Conservation (phyloP, 495 filamentous ascomycete genomes). For the Penicillium paradoxum region DNA sequence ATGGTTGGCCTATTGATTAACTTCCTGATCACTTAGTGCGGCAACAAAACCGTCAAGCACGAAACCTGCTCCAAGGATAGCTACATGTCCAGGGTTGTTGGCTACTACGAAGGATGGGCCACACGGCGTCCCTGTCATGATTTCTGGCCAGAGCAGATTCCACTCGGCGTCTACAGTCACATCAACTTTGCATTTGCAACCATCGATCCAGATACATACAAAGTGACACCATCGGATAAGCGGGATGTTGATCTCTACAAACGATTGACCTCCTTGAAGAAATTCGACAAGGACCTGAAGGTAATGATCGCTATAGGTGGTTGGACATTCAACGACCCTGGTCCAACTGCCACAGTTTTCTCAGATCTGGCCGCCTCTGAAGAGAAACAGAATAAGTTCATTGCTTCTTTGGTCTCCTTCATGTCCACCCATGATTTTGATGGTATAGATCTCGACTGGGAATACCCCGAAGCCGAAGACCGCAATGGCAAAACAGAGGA, state of each 20-base stretch:
- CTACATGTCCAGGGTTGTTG: background rate
- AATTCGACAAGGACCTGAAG: conserved; percentile 22
- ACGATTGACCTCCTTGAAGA: conserved; percentile 34
- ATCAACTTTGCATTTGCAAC: conserved; percentile 28
- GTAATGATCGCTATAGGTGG: conserved; percentile 45
- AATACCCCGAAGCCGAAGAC: conserved; percentile 43
- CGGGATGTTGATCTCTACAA: conserved; percentile 16
- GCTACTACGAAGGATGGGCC: conserved; percentile 16
- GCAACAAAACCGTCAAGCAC: conserved; percentile 5
- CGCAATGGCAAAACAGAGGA: conserved; percentile 36
- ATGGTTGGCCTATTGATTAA: too few species aligned
- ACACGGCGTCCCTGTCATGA: background rate
- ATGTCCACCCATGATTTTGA: conserved; percentile 47
- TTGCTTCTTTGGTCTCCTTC: conserved; percentile 34
- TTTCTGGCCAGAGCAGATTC: conserved; percentile 6
- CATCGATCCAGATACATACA: conserved; percentile 38
- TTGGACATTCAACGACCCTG: conserved; percentile 33
- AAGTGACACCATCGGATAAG: conserved; percentile 14
- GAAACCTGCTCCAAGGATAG: conserved; percentile 1
- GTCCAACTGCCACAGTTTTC: conserved; percentile 15
- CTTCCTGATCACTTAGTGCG: too few species aligned
- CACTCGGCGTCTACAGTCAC: conserved; percentile 29
- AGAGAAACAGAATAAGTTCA: conserved; percentile 38
- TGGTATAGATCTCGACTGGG: conserved; percentile 58
- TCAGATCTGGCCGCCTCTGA: conserved; percentile 28